Percentiles rank a stretch among this genome's conserved stretches.
Conservation (phyloP, 148 eudicot genomes). For the Heliosperma pusillum region DNA sequence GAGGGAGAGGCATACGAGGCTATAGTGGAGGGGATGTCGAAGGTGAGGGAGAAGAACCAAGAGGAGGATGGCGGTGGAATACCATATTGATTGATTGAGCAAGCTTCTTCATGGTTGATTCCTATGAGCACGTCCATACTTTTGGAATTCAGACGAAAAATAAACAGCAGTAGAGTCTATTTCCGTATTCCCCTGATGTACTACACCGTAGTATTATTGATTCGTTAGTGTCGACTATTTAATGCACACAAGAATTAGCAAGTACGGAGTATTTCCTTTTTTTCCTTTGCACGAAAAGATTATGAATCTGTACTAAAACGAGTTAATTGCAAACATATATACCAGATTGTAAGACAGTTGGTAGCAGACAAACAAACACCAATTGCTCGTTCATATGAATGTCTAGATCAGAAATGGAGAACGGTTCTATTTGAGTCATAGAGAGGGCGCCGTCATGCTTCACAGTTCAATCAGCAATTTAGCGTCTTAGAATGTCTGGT, state of each 20-base stretch:
- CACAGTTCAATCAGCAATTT: neutral
- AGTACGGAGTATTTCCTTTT: no score
- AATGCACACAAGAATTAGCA: neutral
- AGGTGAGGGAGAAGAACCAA: no score
- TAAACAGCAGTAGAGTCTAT: no score
- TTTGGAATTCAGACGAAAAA: no score
- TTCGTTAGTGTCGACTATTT: neutral
- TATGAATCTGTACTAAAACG: neutral
- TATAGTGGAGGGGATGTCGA: no score
- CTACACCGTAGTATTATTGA: no score
- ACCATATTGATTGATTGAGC: no score
- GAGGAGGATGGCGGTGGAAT: no score
- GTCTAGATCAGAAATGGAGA: neutral
- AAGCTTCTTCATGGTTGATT: no score
- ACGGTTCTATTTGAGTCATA: neutral
- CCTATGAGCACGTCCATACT: no score
- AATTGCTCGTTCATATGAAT: neutral
- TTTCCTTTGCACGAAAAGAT: neutral
- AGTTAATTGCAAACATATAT: neutral
- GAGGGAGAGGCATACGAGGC: no score
- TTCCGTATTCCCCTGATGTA: no score
- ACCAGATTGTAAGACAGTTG: neutral
- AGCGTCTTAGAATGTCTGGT: constrained; percentile 5
- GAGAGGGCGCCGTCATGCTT: neutral
- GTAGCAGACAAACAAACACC: neutral